phyloP scores from a whole-genome alignment of 257 asterid species.

The Solanum clarkiae region DNA sequence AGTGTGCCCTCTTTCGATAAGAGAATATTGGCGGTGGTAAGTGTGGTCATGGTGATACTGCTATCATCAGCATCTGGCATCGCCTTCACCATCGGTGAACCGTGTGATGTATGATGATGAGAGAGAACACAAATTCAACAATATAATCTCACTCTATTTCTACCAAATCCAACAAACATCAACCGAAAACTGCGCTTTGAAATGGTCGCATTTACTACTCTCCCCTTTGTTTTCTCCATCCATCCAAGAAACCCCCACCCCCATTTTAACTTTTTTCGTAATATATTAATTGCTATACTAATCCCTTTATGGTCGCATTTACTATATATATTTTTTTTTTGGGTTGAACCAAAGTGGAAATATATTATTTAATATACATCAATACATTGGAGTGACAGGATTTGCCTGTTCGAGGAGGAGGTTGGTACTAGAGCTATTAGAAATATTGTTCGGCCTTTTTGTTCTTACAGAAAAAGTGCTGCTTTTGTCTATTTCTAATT shows the following conservation, averaged over 20 bases:
- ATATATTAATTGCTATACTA: no score
- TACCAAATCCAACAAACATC: not conserved
- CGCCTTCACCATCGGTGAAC: constrained; percentile 48
- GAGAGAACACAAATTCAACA: not conserved
- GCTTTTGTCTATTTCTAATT: no score
- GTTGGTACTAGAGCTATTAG: no score
- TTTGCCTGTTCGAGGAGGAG: no score
- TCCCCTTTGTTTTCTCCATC: not conserved
- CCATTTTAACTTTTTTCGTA: no score
- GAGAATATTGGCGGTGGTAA: constrained; percentile 18
- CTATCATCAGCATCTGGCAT: constrained; percentile 23
- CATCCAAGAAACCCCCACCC: not conserved
- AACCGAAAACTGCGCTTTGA: constrained; percentile 2
- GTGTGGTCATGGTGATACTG: not conserved
- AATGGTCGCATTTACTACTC: not conserved
- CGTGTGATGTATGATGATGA: constrained; percentile 9
- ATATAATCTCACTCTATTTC: not conserved
- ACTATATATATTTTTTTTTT: no score
- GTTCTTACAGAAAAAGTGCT: no score
- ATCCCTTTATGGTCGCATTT: no score
- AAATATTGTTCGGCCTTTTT: no score
- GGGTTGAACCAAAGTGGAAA: no score
- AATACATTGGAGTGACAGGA: no score
- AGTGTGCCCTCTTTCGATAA: constrained; percentile 19
- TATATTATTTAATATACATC: no score